Base-by-base conservation (phyloP, 768 basidiomycete genomes). In the Russula emetica region DNA sequence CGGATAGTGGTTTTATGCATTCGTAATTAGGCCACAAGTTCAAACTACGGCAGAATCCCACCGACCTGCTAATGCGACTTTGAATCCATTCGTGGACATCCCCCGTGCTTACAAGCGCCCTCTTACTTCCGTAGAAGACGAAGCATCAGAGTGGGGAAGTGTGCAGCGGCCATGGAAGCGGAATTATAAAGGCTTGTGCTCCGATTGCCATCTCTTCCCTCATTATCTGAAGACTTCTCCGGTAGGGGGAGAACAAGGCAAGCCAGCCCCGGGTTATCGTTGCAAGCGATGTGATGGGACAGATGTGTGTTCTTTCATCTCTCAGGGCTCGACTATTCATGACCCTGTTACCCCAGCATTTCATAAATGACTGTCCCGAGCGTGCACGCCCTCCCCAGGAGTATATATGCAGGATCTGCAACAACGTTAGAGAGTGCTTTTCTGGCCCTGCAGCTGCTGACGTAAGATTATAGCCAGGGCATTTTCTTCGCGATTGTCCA, bases 1-100 rank as follows among this genome's bases (percentile, higher is more conserved):
- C 10, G 51, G 62, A 22, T 69, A 98, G 95, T 98, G 93, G 89
- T 98, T 97, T 76, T 99, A 99, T 76, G 97, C 97, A 2, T 98
- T 98, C 74, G 86, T 84, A 28, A 90, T 99, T 57, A 75, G 83
- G 0, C 85, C 92, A 2, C 78, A 79, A 50, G 73, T 77, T 26
- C 69, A 78, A 5, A 68, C 73, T 28, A 74, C 72, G 13, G 73
- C 76, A 18, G 71, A 77, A 9, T 69, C 72, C 16, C 72, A 78
- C 22, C 79, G 71, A 5, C 89, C 90, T 18, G 70, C 80, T 0
- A 91, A 92, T 70, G 74, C 80, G 1, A 90, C 90, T 0, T 77
- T 77, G 66, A 93, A 92, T 72, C 90, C 90, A 1, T 91, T 89
- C 71, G 74, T 76, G 7, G 80, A 81, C 56, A 66, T 69, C 28